These are phyloP conservation scores for Cutaneotrichosporon cyanovorans DNA, from an alignment of 1,284 basidiomycete species.

Conservation along the genomic window DNA sequence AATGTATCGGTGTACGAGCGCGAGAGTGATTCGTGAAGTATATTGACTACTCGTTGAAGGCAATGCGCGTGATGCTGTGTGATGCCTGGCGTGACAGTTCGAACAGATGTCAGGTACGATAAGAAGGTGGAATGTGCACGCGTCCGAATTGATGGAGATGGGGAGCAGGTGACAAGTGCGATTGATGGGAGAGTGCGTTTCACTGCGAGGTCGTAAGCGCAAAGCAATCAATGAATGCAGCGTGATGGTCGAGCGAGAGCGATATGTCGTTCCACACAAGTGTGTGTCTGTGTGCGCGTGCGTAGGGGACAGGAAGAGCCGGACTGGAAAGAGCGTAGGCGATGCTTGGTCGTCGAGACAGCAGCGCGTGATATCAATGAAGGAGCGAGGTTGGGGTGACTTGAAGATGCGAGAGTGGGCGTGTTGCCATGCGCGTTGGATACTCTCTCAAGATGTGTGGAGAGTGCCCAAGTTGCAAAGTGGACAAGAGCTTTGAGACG, in stretches of 20 bases:
- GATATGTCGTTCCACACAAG: too few species aligned
- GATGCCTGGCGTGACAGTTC: conserved; percentile 4
- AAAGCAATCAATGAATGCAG: not conserved
- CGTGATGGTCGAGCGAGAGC: not conserved
- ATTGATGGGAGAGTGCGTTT: too few species aligned
- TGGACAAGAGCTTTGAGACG: too few species aligned
- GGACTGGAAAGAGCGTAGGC: not conserved
- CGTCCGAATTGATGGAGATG: conserved; percentile 1
- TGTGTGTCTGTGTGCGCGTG: too few species aligned
- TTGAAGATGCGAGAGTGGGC: too few species aligned
- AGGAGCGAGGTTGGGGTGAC: too few species aligned
- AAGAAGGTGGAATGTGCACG: conserved; percentile 5
- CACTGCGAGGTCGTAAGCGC: conserved; percentile 3
- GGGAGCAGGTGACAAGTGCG: too few species aligned
- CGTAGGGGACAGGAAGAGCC: not conserved
- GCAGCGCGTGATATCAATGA: not conserved
- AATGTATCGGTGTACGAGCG: not conserved
- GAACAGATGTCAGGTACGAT: not conserved
- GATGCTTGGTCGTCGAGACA: conserved; percentile 1
- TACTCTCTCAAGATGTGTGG: too few species aligned
- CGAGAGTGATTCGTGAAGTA: not conserved
- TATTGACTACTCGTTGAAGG: conserved; percentile 1
- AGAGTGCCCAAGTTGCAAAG: too few species aligned
- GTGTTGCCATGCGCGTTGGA: too few species aligned
- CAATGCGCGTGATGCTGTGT: conserved; percentile 4